phyloP scores from a whole-genome alignment of 495 filamentous ascomycete species.

The Rhizodiscina lignyota region DNA sequence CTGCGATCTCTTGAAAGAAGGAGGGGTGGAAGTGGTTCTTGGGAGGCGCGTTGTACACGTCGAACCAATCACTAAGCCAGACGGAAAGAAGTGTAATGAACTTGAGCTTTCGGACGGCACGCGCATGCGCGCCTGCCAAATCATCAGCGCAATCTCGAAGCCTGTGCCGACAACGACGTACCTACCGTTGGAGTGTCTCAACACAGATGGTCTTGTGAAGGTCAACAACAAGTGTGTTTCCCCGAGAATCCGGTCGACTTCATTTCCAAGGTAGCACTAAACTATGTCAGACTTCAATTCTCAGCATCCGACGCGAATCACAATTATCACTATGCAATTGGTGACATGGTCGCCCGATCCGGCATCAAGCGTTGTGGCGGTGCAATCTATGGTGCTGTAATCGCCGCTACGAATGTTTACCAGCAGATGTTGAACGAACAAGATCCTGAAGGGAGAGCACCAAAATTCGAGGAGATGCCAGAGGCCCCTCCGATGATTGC shows the following conservation, averaged over 20 bases:
- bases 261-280: background rate
- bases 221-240: conserved; percentile 18
- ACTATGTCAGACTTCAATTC: conserved; percentile 27
- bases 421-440: conserved; percentile 37
- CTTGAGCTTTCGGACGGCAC: conserved; percentile 39
- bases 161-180: conserved; percentile 35
- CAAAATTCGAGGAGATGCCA: conserved; percentile 27
- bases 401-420: conserved; percentile 42
- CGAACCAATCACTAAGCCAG: conserved; percentile 10
- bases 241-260: conserved; percentile 12
- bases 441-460: conserved; percentile 17
- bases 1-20: conserved; percentile 30
- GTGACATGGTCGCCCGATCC: conserved; percentile 39
- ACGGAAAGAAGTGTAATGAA: conserved; percentile 17
- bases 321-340: conserved; percentile 39
- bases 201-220: conserved; percentile 39
- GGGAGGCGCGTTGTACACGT: conserved; percentile 26
- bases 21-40: conserved; percentile 40
- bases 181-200: conserved; percentile 29
- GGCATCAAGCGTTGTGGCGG: conserved; percentile 56
- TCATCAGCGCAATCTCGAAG: conserved; percentile 43
- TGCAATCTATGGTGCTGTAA: conserved; percentile 50
- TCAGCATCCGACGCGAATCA: conserved; percentile 29
- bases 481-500: conserved; percentile 46
- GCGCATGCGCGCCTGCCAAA: conserved; percentile 32